These are phyloP conservation scores for Eucalyptus camaldulensis DNA, from an alignment of 345 rosid genomes.

Conservation along the genomic window DNA sequence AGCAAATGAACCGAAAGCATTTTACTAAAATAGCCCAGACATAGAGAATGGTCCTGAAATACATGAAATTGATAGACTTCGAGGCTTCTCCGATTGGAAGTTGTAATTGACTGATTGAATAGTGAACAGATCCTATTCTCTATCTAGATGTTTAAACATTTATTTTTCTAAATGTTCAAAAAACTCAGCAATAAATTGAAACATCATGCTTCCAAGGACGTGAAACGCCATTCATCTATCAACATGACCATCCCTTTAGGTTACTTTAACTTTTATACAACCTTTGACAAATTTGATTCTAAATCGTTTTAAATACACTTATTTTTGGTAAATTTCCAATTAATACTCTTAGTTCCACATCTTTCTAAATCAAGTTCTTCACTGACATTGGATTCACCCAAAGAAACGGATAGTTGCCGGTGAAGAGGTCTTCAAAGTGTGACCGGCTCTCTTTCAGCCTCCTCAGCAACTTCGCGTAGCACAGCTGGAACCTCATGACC, in stretches of 20 bases:
- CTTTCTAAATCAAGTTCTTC: no score
- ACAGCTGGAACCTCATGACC: no score
- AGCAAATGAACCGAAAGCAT: not conserved
- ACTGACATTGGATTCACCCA: no score
- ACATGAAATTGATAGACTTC: not conserved
- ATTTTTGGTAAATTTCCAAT: not conserved
- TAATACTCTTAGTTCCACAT: not conserved
- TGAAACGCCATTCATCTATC: not conserved
- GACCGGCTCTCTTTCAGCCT: no score
- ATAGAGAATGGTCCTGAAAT: not conserved
- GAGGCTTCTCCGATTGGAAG: not conserved
- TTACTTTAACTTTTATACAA: not conserved
- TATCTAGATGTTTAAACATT: not conserved
- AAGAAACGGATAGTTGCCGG: no score
- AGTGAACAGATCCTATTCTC: not conserved
- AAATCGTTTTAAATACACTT: not conserved
- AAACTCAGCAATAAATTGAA: not conserved
- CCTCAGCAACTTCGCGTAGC: no score
- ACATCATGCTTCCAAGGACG: not conserved
- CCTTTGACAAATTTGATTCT: not conserved
- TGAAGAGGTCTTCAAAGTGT: no score
- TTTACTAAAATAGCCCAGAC: not conserved
- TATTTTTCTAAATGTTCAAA: not conserved
- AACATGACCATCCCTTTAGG: not conserved
- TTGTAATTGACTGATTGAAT: not conserved